phyloP scores from a whole-genome alignment of 148 eudicot species.

The Cornus controversa region DNA sequence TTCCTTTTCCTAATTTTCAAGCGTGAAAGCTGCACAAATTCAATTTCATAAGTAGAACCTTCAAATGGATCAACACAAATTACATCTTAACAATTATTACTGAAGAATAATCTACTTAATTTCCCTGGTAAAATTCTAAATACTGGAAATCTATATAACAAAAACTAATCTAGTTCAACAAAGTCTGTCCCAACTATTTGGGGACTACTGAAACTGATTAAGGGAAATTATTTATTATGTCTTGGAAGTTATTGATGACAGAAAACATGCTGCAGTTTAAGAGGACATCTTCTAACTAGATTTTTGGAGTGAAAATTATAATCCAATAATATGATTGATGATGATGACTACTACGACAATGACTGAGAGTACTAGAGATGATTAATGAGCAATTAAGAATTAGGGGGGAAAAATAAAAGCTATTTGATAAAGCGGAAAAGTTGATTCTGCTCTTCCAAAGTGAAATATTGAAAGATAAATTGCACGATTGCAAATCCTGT shows the following conservation, averaged over 20 bases:
- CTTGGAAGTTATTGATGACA: background rate
- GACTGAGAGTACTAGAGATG: too few species aligned
- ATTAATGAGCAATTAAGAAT: background rate
- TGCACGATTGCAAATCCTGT: background rate
- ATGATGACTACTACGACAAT: background rate
- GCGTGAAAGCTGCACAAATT: slow-evolving; percentile 55
- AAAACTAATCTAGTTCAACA: too few species aligned
- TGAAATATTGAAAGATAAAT: too few species aligned
- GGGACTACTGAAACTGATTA: background rate
- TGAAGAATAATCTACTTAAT: too few species aligned
- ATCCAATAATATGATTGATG: background rate
- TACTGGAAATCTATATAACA: background rate
- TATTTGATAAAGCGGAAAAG: background rate
- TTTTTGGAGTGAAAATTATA: too few species aligned
- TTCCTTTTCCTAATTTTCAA: slow-evolving; percentile 57
- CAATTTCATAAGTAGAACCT: background rate
- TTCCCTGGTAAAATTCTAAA: background rate
- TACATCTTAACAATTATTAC: too few species aligned
- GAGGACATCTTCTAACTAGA: too few species aligned
- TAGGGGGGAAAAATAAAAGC: background rate
- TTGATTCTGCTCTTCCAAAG: background rate
- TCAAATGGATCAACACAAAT: background rate
- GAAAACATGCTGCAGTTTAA: background rate
- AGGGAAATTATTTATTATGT: background rate
- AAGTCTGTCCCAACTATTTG: too few species aligned